Base-by-base conservation (phyloP, 805 yeast species). In the Wickerhamiella allomyrinae region DNA sequence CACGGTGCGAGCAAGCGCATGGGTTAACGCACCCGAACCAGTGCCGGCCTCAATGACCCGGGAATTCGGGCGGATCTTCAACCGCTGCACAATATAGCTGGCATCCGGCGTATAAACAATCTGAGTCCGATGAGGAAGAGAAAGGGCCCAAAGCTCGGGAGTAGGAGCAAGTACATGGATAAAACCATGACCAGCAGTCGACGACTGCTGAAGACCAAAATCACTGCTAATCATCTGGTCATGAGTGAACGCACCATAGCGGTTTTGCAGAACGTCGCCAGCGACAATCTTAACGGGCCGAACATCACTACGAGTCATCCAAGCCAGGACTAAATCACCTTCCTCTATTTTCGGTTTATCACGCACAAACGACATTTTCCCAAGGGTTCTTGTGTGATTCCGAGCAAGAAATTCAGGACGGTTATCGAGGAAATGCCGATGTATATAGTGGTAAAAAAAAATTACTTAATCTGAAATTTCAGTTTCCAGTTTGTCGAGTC, bases 91-190 rank as follows among this genome's bases (percentile, higher is more conserved):
- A 42, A 91, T 86, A 54, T 84, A 91, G 22, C 94, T 75, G 2
- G 95, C 81, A 59, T 91, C 99, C 8, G 94, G 94, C 0, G 96
- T 82, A 58, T 91, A 91, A 1, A 91, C 97, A 49, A 91, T 91
- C 64, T 91, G 99, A 0, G 99, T 91, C 60, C 99, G 70, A 58
- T 91, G 99, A 2, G 98, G 97, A 27, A 91, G 66, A 0, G 96
- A 83, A n/a, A 84, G 55, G 0, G 95, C 81, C 99, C 99, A 91
- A 19, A 91, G 64, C 60, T 91, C 99, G 0, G 99, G 87, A 0
- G 94, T 79, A 1, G 98, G 97, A 46, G 82, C 87, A 37, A 91
- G 61, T 11, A 91, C 66, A 56, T 89, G 94, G 39, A 91, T 74
- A 57, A 86, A 91, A 0, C 87, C 93, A 46, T 73, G 74, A 6